Base-by-base conservation (phyloP, 371 early-diverging fungal species). In the Amoeboaphelidium occidentale region DNA sequence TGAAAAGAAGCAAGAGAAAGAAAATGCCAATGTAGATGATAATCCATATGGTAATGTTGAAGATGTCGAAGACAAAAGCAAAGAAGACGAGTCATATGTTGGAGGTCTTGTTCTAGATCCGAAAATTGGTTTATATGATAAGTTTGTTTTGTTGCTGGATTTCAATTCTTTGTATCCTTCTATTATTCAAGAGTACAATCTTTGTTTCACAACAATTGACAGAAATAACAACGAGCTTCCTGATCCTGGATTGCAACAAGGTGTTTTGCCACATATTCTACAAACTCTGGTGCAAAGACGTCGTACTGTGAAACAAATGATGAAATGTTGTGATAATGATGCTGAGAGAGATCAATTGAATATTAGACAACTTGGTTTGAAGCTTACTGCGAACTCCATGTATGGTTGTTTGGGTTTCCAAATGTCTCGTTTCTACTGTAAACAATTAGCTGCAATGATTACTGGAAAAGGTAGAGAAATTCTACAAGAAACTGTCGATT, bases 151-250 rank as follows among this genome's bases (percentile, higher is more conserved):
- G 32, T 65, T 99, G 44, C 68, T 99, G 42, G 99, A 99, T 72
- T 99, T 99, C 73, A 98, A 98, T 77, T 86, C 88, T 66, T 74
- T 99, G 72, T 99, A 99, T 58, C 99, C 99, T 43, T 96, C 98
- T 23, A 99, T 99, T 52, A 99, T 99, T 56, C 97, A 93, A 62
- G 99, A 99, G 66, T 98, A 79, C 70, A 99, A 99, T 63, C 84
- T 99, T 45, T 98, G 99, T 67, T 99, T 98, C 60, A 96, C 98
- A 10, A 98, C 99, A 0, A 84, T 96, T 2, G 70, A 76, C 27
- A 69, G 85, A 20, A 62, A 58, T 1, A 68, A 71, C 22, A 87
- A 85, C 45, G 57, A 63, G 0, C 53, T 84, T 3, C 91, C 94
- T 2, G 79, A 81, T 0, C 60, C 73, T 22, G 60, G 61, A 4